A percentile compares a stretch with the other conserved stretches of the same genome.
These are phyloP conservation scores for Penicillium verrucosum DNA, from an alignment of 2,329 filamentous ascomycete genomes.

Conservation along the genomic window DNA sequence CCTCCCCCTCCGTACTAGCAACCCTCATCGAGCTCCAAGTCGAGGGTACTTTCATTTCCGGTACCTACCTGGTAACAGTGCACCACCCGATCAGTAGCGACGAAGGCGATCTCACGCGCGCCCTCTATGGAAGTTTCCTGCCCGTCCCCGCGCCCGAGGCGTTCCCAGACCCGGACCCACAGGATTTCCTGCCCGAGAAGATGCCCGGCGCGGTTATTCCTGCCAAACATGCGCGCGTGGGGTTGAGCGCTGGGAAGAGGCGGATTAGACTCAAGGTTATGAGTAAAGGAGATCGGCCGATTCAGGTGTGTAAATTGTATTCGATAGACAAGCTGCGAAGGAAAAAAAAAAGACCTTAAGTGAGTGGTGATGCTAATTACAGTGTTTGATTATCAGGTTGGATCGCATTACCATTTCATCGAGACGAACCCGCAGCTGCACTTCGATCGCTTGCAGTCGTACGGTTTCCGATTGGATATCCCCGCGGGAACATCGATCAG, in stretches of 20 bases:
- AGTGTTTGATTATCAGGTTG: conserved; percentile 52
- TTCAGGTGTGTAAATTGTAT: conserved; percentile 60
- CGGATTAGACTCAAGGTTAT: conserved; percentile 73
- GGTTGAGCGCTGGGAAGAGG: conserved; percentile 70
- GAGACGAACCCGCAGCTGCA: conserved; percentile 88
- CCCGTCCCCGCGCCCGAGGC: conserved; percentile 67
- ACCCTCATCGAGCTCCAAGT: conserved; percentile 85
- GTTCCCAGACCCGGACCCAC: conserved; percentile 64
- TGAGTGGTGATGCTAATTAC: not conserved
- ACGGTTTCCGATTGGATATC: conserved; percentile 85
- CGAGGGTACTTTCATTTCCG: conserved; percentile 86
- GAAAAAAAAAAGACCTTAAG: not conserved
- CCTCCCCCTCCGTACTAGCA: conserved; percentile 72
- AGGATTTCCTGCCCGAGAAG: conserved; percentile 63
- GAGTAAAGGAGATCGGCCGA: conserved; percentile 82
- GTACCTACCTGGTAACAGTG: conserved; percentile 91
- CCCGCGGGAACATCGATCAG: conserved; percentile 86
- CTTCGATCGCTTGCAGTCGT: conserved; percentile 79
- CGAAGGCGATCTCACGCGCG: conserved; percentile 80
- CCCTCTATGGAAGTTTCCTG: conserved; percentile 87
- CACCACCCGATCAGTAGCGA: conserved; percentile 84
- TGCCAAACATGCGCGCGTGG: conserved; percentile 63
- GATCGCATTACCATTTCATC: conserved; percentile 94
- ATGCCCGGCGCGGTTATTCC: conserved; percentile 78
- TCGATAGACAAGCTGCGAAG: not conserved